These are phyloP conservation scores for Intubia oerlemansii DNA, from an alignment of 2,329 filamentous ascomycete genomes.

Conservation along the genomic window DNA sequence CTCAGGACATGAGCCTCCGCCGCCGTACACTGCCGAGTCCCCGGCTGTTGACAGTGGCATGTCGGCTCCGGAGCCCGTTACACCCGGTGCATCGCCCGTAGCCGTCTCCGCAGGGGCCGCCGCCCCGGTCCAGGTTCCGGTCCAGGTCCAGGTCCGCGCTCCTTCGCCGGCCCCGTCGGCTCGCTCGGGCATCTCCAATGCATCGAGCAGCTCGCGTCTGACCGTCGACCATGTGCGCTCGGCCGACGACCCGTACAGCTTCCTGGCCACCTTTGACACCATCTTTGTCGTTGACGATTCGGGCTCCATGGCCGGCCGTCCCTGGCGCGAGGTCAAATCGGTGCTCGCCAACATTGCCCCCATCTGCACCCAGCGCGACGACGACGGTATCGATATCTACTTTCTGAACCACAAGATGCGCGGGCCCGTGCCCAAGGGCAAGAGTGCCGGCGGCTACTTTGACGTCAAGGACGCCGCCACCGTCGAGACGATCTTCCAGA, in stretches of 20 bases:
- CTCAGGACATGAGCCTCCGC: slow-evolving; percentile 14
- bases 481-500: slow-evolving; percentile 50
- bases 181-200: slow-evolving; percentile 6
- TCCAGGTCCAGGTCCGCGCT: too few relatives aligned
- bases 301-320: slow-evolving; percentile 59
- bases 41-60: not conserved
- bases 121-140: too few relatives aligned
- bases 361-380: slow-evolving; percentile 60
- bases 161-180: slow-evolving; percentile 10
- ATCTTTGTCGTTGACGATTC: slow-evolving; percentile 84
- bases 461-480: slow-evolving; percentile 35
- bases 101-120: too few relatives aligned
- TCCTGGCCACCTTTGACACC: slow-evolving; percentile 65
- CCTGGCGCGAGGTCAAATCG: slow-evolving; percentile 53
- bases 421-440: slow-evolving; percentile 14
- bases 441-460: slow-evolving; percentile 33
- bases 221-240: slow-evolving; percentile 13
- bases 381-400: slow-evolving; percentile 74
- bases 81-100: too few relatives aligned
- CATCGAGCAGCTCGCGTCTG: not conserved
- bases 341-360: slow-evolving; percentile 57
- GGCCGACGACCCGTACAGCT: slow-evolving; percentile 49
- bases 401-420: slow-evolving; percentile 54
- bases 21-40: slow-evolving; percentile 11
- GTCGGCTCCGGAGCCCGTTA: slow-evolving; percentile 5